A percentile compares a stretch with the other conserved stretches of the same genome.
These are phyloP conservation scores for Mikania micrantha DNA, from an alignment of 129 eudicot species.

Conservation along the genomic window DNA sequence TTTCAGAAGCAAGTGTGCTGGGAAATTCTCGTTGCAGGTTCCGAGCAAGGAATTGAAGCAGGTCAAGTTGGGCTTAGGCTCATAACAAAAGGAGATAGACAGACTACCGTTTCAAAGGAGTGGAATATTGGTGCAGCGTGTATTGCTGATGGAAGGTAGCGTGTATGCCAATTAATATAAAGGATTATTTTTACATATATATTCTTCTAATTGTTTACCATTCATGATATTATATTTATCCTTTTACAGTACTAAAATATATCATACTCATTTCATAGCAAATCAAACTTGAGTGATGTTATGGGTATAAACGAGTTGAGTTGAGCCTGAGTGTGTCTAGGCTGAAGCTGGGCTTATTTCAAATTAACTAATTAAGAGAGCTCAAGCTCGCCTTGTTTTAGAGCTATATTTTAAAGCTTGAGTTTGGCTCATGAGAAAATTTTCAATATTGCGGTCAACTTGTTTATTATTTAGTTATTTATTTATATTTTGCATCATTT, in stretches of 20 bases:
- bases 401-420: too few relatives aligned
- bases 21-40: constrained; percentile 96
- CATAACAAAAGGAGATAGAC: constrained; percentile 88
- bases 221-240: background rate
- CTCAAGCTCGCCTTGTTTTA: too few relatives aligned
- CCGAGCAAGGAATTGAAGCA: constrained; percentile 98
- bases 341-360: too few relatives aligned
- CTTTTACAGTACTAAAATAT: background rate
- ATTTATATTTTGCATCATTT: too few relatives aligned
- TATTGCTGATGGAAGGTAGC: constrained; percentile 96
- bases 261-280: background rate
- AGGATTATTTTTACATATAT: background rate
- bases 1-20: constrained; percentile 77
- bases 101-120: constrained; percentile 75
- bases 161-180: background rate
- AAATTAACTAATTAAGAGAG: too few relatives aligned
- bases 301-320: too few relatives aligned
- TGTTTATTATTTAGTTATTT: too few relatives aligned
- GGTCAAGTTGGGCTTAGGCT: constrained; percentile 95
- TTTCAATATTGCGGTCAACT: too few relatives aligned
- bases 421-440: too few relatives aligned
- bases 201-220: background rate
- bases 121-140: constrained; percentile 92
- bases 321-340: too few relatives aligned
- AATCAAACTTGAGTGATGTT: background rate